Conservation (phyloP, 495 filamentous ascomycete species). For the Penicillium pancosmium region DNA sequence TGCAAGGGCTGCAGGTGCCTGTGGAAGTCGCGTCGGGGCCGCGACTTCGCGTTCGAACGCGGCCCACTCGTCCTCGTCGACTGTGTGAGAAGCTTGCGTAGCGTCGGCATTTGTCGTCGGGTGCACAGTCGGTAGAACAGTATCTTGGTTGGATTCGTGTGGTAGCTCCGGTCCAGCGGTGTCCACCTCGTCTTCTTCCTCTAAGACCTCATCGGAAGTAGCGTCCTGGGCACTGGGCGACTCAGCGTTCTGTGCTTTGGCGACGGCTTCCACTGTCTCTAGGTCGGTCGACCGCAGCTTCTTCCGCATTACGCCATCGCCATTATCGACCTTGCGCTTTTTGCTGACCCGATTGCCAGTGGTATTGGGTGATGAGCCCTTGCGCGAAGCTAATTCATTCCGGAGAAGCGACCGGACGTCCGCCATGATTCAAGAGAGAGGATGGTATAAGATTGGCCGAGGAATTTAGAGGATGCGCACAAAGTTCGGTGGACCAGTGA, state of each 20-base stretch:
- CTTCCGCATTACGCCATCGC: slow-evolving; percentile 50
- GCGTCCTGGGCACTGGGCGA: slow-evolving; percentile 29
- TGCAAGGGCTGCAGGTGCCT: slow-evolving; percentile 36
- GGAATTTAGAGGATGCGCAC: neutral
- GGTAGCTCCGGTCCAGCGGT: slow-evolving; percentile 32
- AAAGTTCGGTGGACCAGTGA: neutral
- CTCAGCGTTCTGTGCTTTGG: slow-evolving; percentile 21
- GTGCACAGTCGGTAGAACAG: slow-evolving; percentile 11
- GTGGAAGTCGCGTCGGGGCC: slow-evolving; percentile 46
- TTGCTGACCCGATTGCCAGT: slow-evolving; percentile 50
- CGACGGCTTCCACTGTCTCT: slow-evolving; percentile 29
- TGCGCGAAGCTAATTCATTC: slow-evolving; percentile 75
- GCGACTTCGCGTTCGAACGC: slow-evolving; percentile 88
- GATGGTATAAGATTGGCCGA: neutral
- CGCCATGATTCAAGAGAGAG: slow-evolving; percentile 59
- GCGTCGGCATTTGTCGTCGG: slow-evolving; percentile 20
- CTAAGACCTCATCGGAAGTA: slow-evolving; percentile 28
- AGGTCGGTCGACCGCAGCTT: slow-evolving; percentile 44
- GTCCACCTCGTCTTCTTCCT: slow-evolving; percentile 26
- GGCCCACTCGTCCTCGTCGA: slow-evolving; percentile 88
- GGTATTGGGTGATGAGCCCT: slow-evolving; percentile 55
- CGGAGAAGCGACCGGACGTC: slow-evolving; percentile 83
- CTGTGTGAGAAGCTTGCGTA: slow-evolving; percentile 22
- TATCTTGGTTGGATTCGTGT: slow-evolving; percentile 21
- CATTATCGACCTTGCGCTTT: slow-evolving; percentile 60